Evolutionary conservation across 2,329 filamentous ascomycete species (phyloP).

Genomic region (Aulographum hederae): DNA sequence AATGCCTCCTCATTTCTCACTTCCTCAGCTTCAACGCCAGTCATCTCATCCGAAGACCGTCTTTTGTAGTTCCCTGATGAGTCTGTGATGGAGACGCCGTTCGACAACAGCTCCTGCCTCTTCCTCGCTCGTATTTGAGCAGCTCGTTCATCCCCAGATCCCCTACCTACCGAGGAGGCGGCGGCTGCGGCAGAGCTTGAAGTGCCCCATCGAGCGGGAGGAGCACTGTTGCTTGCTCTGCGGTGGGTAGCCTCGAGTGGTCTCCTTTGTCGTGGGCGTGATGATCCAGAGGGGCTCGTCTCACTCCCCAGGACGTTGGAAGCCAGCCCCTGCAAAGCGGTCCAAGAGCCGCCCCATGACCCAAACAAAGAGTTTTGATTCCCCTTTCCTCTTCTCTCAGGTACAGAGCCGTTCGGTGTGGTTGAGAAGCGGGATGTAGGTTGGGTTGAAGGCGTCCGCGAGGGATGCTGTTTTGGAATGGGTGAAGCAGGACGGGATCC

Average conservation of each 20-base stretch:
- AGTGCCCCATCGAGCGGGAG: constrained; percentile 30
- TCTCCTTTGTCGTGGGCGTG: constrained; percentile 11
- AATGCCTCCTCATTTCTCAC: constrained; percentile 55
- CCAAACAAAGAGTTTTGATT: background rate
- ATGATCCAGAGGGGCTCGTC: constrained; percentile 9
- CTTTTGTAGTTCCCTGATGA: constrained; percentile 37
- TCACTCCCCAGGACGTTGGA: constrained; percentile 28
- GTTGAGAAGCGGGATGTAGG: background rate
- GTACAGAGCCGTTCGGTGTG: background rate
- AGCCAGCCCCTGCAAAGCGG: constrained; percentile 28
- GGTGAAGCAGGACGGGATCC: constrained; percentile 22
- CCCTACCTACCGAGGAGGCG: constrained; percentile 16
- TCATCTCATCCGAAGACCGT: constrained; percentile 48
- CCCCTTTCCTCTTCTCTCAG: background rate
- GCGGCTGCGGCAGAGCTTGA: constrained; percentile 9
- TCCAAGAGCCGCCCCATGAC: constrained; percentile 30
- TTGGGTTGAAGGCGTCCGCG: constrained; percentile 7
- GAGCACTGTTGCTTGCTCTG: constrained; percentile 17
- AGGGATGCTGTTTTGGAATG: constrained; percentile 18
- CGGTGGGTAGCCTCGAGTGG: constrained; percentile 12
- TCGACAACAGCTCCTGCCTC: constrained; percentile 26
- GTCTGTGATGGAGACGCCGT: constrained; percentile 16
- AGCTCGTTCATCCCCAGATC: constrained; percentile 26
- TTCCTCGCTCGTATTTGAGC: constrained; percentile 29
- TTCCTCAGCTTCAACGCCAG: constrained; percentile 39